These are phyloP conservation scores for Malus asiatica DNA, from an alignment of 306 rosid genomes.

Conservation along the genomic window DNA sequence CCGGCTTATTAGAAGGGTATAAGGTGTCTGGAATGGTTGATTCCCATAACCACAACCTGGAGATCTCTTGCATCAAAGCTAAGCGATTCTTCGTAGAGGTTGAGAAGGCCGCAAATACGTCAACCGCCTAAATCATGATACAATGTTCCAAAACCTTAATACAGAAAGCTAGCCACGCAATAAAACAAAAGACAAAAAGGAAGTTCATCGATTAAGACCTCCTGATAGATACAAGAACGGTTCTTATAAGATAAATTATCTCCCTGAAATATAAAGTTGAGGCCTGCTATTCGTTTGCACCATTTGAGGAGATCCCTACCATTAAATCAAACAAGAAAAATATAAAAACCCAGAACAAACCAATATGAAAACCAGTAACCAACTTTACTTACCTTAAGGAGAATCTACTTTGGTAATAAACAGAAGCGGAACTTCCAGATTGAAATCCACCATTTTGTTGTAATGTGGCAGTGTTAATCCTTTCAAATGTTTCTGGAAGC, in stretches of 20 bases:
- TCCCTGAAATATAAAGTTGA: slow-evolving; percentile 44
- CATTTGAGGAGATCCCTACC: slow-evolving; percentile 91
- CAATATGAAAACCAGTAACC: background rate
- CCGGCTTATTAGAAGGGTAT: slow-evolving; percentile 62
- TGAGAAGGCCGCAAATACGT: slow-evolving; percentile 76
- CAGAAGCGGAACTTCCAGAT: slow-evolving; percentile 10
- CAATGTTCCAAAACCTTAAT: background rate
- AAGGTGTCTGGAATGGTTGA: slow-evolving; percentile 47
- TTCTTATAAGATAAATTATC: slow-evolving; percentile 42
- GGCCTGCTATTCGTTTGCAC: slow-evolving; percentile 75
- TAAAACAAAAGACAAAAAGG: background rate
- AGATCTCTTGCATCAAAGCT: slow-evolving; percentile 61
- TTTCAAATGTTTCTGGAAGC: slow-evolving; percentile 64
- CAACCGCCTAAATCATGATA: slow-evolving; percentile 63
- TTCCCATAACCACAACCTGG: slow-evolving; percentile 57
- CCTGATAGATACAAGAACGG: slow-evolving; percentile 52
- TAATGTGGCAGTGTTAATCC: slow-evolving; percentile 34
- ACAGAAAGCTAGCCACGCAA: slow-evolving; percentile 3
- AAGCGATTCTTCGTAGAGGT: slow-evolving; percentile 51
- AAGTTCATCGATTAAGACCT: slow-evolving; percentile 36
- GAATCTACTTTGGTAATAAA: slow-evolving; percentile 43
- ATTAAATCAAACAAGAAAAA: slow-evolving; percentile 11
- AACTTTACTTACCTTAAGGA: slow-evolving; percentile 52
- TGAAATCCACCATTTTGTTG: slow-evolving; percentile 40
- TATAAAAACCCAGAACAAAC: background rate